These are phyloP conservation scores for Metschnikowia aberdeeniae DNA, from an alignment of 805 yeast species.

Conservation along the genomic window DNA sequence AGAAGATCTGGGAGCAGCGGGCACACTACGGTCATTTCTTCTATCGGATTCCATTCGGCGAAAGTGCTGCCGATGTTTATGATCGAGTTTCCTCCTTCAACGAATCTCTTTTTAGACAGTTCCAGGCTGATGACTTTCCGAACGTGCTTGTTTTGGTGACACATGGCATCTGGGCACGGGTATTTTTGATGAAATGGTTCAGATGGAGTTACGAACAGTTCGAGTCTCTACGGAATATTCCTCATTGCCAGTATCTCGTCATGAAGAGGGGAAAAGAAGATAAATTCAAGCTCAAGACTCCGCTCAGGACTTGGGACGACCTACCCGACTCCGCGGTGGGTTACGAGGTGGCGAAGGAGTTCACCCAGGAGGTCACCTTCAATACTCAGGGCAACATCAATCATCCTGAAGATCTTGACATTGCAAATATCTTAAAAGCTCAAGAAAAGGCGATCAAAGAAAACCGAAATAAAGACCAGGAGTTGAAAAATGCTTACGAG, in stretches of 20 bases:
- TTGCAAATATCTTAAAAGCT: conserved; percentile 33
- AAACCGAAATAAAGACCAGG: conserved; percentile 41
- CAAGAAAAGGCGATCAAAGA: conserved; percentile 34
- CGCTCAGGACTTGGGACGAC: conserved; percentile 70
- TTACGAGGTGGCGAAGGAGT: conserved; percentile 33
- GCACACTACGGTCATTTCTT: conserved; percentile 79
- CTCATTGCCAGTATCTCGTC: conserved; percentile 77
- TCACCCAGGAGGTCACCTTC: conserved; percentile 34
- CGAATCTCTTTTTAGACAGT: conserved; percentile 80
- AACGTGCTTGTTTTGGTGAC: conserved; percentile 79
- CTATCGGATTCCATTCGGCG: conserved; percentile 89
- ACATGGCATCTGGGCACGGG: conserved; percentile 93
- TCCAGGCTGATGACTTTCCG: conserved; percentile 67
- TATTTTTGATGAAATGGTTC: conserved; percentile 90
- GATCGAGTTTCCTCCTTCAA: conserved; percentile 89
- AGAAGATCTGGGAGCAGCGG: conserved; percentile 74
- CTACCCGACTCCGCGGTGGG: conserved; percentile 40
- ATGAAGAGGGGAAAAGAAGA: conserved; percentile 60
- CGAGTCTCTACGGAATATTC: conserved; percentile 76
- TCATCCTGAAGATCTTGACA: conserved; percentile 36
- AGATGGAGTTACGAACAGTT: conserved; percentile 89
- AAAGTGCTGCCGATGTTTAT: conserved; percentile 93
- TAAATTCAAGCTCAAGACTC: conserved; percentile 56
- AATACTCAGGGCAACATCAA: conserved; percentile 32
- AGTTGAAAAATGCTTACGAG: conserved; percentile 38